Percentiles rank a stretch among this genome's conserved stretches.
Conservation (phyloP, 176 grass and related monocot genomes). For the Lolium perenne region DNA sequence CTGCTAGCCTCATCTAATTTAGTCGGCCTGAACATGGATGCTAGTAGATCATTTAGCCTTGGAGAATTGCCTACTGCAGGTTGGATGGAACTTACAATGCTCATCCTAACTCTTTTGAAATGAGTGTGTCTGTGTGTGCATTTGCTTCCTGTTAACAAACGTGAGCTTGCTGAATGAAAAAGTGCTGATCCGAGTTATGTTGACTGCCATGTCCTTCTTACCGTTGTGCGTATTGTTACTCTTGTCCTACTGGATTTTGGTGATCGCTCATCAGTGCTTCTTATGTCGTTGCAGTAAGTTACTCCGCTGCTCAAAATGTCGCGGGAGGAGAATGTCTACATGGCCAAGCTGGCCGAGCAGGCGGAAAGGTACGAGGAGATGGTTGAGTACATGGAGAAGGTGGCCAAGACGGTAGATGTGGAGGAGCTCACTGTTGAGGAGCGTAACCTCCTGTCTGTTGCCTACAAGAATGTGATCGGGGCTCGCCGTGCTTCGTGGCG, state of each 20-base stretch:
- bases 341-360: slow-evolving; percentile 91
- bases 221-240: not conserved
- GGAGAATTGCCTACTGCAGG: not conserved
- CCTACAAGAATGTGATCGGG: slow-evolving; percentile 94
- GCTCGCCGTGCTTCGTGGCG: slow-evolving; percentile 91
- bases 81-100: not conserved
- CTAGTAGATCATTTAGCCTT: not conserved
- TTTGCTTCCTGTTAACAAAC: not conserved
- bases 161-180: not conserved
- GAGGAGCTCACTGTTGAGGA: slow-evolving; percentile 91
- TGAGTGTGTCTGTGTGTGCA: not conserved
- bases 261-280: not conserved
- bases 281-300: slow-evolving; percentile 29
- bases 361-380: slow-evolving; percentile 87
- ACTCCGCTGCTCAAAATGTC: slow-evolving; percentile 38
- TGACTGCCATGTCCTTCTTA: not conserved
- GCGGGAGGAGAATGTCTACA: slow-evolving; percentile 82
- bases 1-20: not conserved
- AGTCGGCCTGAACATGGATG: not conserved
- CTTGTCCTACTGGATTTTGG: not conserved
- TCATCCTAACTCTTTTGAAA: not conserved
- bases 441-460: slow-evolving; percentile 85
- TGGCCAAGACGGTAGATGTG: slow-evolving; percentile 71
- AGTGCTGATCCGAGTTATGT: not conserved
- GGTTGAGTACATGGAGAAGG: slow-evolving; percentile 95